These are phyloP conservation scores for Podospora comata DNA, from an alignment of 495 filamentous ascomycete species.

Conservation along the genomic window DNA sequence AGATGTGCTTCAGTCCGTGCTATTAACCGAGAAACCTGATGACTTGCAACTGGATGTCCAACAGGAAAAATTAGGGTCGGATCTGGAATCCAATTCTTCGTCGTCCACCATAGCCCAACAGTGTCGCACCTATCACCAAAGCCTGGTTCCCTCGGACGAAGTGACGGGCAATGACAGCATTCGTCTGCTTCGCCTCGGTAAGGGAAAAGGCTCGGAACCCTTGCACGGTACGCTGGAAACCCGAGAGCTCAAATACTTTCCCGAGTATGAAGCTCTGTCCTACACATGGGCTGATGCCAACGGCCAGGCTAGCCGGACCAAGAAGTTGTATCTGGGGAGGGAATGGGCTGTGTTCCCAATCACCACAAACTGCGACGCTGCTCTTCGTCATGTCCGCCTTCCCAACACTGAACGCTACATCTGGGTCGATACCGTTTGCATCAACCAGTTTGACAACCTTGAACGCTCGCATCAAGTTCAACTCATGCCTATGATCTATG, in stretches of 20 bases:
- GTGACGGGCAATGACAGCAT: conserved; percentile 16
- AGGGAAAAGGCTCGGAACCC: conserved; percentile 19
- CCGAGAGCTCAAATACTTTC: conserved; percentile 23
- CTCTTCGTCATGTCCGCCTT: conserved; percentile 21
- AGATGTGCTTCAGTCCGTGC: background rate
- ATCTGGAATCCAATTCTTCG: background rate
- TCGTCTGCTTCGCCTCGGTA: conserved; percentile 23
- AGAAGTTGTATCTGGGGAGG: conserved; percentile 23
- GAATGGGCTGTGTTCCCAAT: conserved; percentile 24
- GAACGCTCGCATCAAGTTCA: conserved; percentile 30
- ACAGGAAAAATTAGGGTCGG: background rate
- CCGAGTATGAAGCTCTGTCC: conserved; percentile 24
- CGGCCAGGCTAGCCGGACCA: conserved; percentile 19
- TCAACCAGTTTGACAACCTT: conserved; percentile 27
- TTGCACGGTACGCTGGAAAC: conserved; percentile 19
- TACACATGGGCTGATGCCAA: conserved; percentile 24
- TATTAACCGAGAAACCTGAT: background rate
- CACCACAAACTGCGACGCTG: conserved; percentile 24
- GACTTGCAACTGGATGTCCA: background rate
- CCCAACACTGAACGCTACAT: conserved; percentile 18
- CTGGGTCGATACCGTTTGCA: conserved; percentile 37
- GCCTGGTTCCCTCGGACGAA: background rate
- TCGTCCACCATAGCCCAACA: background rate
- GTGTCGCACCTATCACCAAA: background rate
- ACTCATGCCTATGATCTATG: conserved; percentile 35